Base-by-base conservation (phyloP, 805 yeast species). In the Zygosaccharomyces pseudorouxii region DNA sequence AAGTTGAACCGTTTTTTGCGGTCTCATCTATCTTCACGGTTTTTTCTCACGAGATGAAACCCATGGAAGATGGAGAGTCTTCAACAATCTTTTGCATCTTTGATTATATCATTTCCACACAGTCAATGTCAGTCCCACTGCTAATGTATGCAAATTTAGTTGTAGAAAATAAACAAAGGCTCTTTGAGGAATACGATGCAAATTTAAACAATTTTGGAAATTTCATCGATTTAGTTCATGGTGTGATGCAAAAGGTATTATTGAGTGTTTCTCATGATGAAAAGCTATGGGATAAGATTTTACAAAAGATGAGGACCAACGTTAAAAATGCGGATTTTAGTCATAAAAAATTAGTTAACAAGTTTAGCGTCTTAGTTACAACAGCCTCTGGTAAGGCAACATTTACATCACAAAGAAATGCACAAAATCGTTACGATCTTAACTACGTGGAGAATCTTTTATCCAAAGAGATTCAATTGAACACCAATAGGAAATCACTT, bases 21-120 rank as follows among this genome's bases (percentile, higher is more conserved):
- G 66, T 93, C 12, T 85, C 96, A 16, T 78, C 92, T 0, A 70
- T 92, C 1, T 71, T 92, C 30, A 89, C 98, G 1, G 56, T 87
- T 40, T 88, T 82, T 62, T 71, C 92, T 7, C 97, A 90, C 67
- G 89, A 88, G 51, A 54, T 78, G 16, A 68, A 71, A 38, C 62
- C 63, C 1, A 38, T 35, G 14, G 42, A 46, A 36, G 46, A 49
- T 28, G 38, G 44, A 8, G 71, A 74, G 29, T 67, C 76, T 42
- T 48, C 49, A 7, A 76, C 78, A 25, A 67, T 86, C 5, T 71
- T 79, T 48, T 65, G 74, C 3, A 65, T 92, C 3, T 87, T 93
- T 79, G 96, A 88, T 62, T 78, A 76, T 47, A 70, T 84, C 6
- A 68, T 89, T 33, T 72, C 83, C 16, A 68, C 78, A 40, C 74